Percentiles rank a stretch among this genome's conserved stretches.
Evolutionary conservation across 148 eudicot species (phyloP).

Genomic region (Beta vulgaris): DNA sequence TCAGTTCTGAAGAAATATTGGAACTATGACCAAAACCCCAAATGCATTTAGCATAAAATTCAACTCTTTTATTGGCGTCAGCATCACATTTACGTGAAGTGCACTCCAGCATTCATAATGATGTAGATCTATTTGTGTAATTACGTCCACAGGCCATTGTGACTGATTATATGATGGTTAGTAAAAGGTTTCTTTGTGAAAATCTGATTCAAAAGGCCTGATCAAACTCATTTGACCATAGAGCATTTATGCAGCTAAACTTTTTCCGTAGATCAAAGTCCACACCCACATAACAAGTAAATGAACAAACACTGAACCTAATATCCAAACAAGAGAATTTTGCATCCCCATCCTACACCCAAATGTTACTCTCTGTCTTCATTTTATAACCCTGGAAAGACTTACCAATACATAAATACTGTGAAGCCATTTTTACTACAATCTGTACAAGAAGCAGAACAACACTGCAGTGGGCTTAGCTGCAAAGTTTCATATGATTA

Average conservation of each 20-base stretch:
- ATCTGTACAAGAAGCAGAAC: neutral
- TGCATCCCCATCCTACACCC: too few relatives aligned
- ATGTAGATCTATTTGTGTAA: neutral
- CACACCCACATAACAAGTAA: neutral
- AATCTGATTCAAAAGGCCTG: neutral
- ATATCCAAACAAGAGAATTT: neutral
- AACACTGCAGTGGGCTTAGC: neutral
- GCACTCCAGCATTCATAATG: neutral
- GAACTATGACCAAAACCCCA: neutral
- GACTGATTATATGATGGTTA: neutral
- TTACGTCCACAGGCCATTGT: neutral
- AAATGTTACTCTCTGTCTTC: neutral
- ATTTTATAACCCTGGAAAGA: neutral
- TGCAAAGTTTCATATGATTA: neutral
- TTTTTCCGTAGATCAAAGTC: neutral
- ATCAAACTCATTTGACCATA: neutral
- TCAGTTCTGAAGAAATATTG: too few relatives aligned
- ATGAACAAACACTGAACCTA: neutral
- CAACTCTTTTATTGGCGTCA: neutral
- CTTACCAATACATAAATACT: neutral
- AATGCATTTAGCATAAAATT: neutral
- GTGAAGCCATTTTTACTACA: neutral
- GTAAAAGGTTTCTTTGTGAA: neutral
- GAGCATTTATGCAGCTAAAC: slow-evolving; percentile 6
- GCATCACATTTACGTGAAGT: neutral